Conservation (phyloP, 192 early-diverging fungal genomes). For the Linnemannia elongata region DNA sequence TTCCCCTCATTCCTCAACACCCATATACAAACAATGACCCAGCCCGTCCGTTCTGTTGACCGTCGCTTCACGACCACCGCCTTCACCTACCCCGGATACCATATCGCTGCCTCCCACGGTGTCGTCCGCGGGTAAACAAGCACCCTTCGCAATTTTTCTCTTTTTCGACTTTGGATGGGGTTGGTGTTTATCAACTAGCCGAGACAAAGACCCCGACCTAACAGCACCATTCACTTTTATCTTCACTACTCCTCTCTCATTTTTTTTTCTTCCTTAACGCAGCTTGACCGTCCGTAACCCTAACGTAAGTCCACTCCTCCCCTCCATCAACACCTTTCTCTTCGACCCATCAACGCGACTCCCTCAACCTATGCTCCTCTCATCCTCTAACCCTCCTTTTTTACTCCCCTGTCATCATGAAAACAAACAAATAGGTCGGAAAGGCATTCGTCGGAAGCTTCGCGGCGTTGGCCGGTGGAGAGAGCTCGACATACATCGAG, state of each 20-base stretch:
- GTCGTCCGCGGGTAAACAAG: conserved; percentile 23
- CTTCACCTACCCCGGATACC: conserved; percentile 20
- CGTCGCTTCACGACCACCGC: conserved; percentile 32
- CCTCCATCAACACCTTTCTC: background rate
- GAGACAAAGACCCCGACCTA: background rate
- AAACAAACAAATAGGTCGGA: background rate
- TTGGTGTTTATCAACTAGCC: background rate
- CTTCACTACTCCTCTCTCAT: background rate
- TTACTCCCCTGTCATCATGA: no score
- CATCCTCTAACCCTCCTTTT: no score
- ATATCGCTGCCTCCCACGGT: conserved; percentile 24
- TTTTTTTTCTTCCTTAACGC: background rate
- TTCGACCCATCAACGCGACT: background rate
- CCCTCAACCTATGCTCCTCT: background rate
- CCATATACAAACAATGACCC: background rate
- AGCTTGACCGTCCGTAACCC: conserved; percentile 24
- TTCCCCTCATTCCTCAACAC: background rate
- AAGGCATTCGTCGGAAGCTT: conserved; percentile 25
- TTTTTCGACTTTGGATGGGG: background rate
- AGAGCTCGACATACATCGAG: conserved; percentile 30
- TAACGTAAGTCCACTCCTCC: background rate
- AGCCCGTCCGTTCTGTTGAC: conserved; percentile 19
- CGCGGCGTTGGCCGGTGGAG: conserved; percentile 18
- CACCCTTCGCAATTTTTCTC: background rate
- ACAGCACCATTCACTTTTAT: background rate